Evolutionary conservation across 2,329 filamentous ascomycete genomes (phyloP).

Genomic region (Esteya vermicola): DNA sequence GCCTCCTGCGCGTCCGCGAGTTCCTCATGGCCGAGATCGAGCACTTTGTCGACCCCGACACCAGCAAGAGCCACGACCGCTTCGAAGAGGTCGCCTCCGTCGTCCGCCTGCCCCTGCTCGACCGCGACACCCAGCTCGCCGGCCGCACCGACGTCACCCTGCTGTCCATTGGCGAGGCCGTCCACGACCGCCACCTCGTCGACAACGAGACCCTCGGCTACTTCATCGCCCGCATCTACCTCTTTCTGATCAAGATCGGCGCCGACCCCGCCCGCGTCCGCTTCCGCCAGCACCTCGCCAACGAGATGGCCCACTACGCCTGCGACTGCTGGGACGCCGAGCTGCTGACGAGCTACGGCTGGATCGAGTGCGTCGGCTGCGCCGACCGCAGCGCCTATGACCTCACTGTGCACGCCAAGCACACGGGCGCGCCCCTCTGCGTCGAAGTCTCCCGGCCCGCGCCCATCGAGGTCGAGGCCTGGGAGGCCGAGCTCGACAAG

Average conservation of each 20-base stretch:
- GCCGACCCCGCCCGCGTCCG: conserved; percentile 78
- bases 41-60: conserved; percentile 89
- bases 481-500: conserved; percentile 75
- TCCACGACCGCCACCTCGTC: conserved; percentile 64
- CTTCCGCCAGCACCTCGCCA: conserved; percentile 90
- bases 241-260: conserved; percentile 81
- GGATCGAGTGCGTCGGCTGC: conserved; percentile 97
- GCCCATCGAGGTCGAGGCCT: conserved; percentile 72
- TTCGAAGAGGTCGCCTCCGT: conserved; percentile 77
- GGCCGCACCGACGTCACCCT: conserved; percentile 63
- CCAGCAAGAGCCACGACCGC: conserved; percentile 85
- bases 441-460: conserved; percentile 70
- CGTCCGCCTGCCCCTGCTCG: conserved; percentile 70
- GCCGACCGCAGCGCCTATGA: conserved; percentile 84
- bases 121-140: conserved; percentile 73
- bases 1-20: conserved; percentile 85
- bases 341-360: conserved; percentile 79
- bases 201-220: conserved; percentile 98
- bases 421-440: conserved; percentile 73
- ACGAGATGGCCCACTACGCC: conserved; percentile 76
- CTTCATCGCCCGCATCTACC: conserved; percentile 85
- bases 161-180: conserved; percentile 74
- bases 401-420: conserved; percentile 80
- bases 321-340: conserved; percentile 98
- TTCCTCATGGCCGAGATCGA: conserved; percentile 99